phyloP scores from a whole-genome alignment of 1,139 yeast genomes.

The Ogataea hybrid region DNA sequence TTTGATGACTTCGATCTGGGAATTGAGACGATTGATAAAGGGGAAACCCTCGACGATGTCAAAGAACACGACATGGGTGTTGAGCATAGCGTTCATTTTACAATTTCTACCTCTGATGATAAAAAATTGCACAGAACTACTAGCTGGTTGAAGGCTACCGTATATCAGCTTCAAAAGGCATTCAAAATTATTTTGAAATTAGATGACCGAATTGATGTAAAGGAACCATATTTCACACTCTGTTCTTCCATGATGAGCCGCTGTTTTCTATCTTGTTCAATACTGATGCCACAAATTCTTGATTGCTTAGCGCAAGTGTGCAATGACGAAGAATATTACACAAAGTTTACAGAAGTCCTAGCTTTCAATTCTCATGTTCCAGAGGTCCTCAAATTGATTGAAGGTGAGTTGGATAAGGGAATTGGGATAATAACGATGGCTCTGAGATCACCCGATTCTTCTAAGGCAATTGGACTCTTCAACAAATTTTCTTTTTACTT shows the following conservation, averaged over 20 bases:
- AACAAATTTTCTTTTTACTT: background rate
- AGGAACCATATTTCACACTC: slow-evolving; percentile 32
- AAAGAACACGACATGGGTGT: slow-evolving; percentile 10
- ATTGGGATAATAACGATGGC: slow-evolving; percentile 23
- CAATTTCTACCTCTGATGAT: slow-evolving; percentile 21
- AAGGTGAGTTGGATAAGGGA: slow-evolving; percentile 17
- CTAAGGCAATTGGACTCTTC: slow-evolving; percentile 16
- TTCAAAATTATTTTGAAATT: slow-evolving; percentile 34
- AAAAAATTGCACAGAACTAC: slow-evolving; percentile 44
- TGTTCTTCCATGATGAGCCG: slow-evolving; percentile 30
- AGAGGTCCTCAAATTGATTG: background rate
- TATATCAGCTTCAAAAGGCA: slow-evolving; percentile 54
- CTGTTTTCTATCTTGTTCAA: slow-evolving; percentile 35
- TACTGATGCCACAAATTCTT: slow-evolving; percentile 33
- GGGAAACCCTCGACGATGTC: slow-evolving; percentile 19
- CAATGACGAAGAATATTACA: slow-evolving; percentile 11
- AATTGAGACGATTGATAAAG: slow-evolving; percentile 5
- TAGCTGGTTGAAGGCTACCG: slow-evolving; percentile 65
- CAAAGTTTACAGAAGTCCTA: background rate
- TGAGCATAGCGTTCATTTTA: slow-evolving; percentile 17
- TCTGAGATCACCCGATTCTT: slow-evolving; percentile 30
- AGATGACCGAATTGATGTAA: slow-evolving; percentile 35
- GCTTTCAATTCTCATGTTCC: background rate
- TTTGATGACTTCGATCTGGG: slow-evolving; percentile 42
- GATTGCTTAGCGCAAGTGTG: slow-evolving; percentile 24